Percentiles rank a stretch among this genome's conserved stretches.
Evolutionary conservation across 129 eudicot species (phyloP).

Genomic region (Sambucus nigra): DNA sequence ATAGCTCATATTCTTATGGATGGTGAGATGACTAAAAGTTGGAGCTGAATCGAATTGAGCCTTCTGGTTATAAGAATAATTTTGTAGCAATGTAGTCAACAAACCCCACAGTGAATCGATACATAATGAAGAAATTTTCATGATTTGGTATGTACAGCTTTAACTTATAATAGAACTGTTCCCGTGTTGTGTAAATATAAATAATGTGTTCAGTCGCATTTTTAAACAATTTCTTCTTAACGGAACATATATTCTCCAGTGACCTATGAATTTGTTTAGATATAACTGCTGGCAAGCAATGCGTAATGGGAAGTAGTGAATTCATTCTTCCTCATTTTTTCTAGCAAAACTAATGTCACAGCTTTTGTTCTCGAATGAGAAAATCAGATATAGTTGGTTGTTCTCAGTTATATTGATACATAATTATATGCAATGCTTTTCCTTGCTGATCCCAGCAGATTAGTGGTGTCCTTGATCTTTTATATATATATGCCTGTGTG

Average conservation of each 20-base stretch:
- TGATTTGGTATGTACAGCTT: slow-evolving; percentile 12
- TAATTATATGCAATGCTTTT: too few relatives aligned
- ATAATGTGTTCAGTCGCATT: background rate
- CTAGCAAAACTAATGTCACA: too few relatives aligned
- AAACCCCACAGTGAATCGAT: background rate
- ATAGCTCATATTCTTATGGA: background rate
- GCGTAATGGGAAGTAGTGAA: too few relatives aligned
- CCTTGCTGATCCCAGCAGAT: too few relatives aligned
- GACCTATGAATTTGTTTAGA: background rate
- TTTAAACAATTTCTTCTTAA: background rate
- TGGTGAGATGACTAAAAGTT: background rate
- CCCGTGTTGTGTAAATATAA: background rate
- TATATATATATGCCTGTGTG: too few relatives aligned
- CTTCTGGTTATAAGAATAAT: background rate
- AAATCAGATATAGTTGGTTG: too few relatives aligned
- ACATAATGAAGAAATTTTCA: background rate
- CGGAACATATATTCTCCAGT: background rate
- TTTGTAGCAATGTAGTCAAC: background rate
- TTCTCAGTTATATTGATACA: too few relatives aligned
- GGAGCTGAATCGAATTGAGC: background rate
- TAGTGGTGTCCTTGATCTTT: too few relatives aligned
- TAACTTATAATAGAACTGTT: background rate
- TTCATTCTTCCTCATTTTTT: too few relatives aligned
- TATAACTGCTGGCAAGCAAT: background rate
- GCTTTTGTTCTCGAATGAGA: too few relatives aligned